Percentiles rank a stretch among this genome's conserved stretches.
These are phyloP conservation scores for Punica granatum DNA, from an alignment of 345 rosid genomes.

Conservation along the genomic window DNA sequence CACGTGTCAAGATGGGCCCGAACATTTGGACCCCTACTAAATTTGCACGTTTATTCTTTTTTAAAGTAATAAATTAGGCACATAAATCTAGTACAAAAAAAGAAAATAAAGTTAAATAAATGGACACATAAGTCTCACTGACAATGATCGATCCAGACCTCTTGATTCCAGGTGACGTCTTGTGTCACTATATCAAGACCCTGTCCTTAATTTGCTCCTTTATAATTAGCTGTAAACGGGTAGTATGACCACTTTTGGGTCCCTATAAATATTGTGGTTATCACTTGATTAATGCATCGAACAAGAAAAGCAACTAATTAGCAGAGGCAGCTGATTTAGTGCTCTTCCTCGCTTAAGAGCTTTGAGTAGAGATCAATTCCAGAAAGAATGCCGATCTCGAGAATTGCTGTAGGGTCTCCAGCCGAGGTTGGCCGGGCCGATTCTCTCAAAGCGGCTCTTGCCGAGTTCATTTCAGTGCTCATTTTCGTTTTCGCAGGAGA, in stretches of 20 bases:
- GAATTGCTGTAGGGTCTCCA: slow-evolving; percentile 39
- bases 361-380: not conserved
- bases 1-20: not conserved
- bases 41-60: too few species aligned
- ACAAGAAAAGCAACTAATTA: not conserved
- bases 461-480: slow-evolving; percentile 62
- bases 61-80: too few species aligned
- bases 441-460: slow-evolving; percentile 48
- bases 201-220: too few species aligned
- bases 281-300: too few species aligned
- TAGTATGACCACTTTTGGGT: not conserved
- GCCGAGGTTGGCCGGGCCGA: slow-evolving; percentile 39
- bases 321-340: too few species aligned
- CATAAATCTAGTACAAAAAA: too few species aligned
- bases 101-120: too few species aligned
- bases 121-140: too few species aligned
- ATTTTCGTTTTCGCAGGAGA: slow-evolving; percentile 72
- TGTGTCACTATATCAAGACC: too few species aligned
- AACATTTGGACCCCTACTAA: too few species aligned
- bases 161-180: too few species aligned
- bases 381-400: slow-evolving; percentile 35
- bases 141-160: too few species aligned
- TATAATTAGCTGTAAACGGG: not conserved
- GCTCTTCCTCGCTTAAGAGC: not conserved
- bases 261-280: slow-evolving; percentile 1